Evolutionary conservation across 176 grass and related monocot genomes (phyloP).

Genomic region (Areca catechu): DNA sequence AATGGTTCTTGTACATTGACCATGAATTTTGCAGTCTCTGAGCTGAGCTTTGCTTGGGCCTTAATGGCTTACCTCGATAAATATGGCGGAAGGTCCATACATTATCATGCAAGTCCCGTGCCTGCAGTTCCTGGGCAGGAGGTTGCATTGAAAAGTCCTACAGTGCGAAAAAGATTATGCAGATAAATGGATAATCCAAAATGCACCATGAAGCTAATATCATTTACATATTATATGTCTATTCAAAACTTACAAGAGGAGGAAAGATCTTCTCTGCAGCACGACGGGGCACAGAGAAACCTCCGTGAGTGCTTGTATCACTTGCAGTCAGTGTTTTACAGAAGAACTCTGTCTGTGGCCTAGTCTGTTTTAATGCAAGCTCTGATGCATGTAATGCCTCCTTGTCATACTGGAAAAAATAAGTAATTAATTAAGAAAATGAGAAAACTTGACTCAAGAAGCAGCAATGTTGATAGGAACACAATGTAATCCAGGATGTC

Average conservation of each 20-base stretch:
- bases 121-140: conserved; percentile 67
- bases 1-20: too few relatives aligned
- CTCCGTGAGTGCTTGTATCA: conserved; percentile 87
- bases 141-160: conserved; percentile 70
- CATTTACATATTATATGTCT: too few relatives aligned
- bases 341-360: conserved; percentile 55
- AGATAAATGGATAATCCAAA: conserved; percentile 7
- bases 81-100: conserved; percentile 77
- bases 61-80: conserved; percentile 35
- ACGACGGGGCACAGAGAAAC: conserved; percentile 70
- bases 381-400: conserved; percentile 50
- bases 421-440: too few relatives aligned
- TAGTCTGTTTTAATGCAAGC: conserved; percentile 46
- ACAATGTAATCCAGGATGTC: too few relatives aligned
- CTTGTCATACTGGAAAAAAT: conserved; percentile 52
- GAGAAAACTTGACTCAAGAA: neutral
- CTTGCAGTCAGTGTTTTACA: conserved; percentile 80
- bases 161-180: neutral
- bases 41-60: too few relatives aligned
- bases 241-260: conserved; percentile 39
- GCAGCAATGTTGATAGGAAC: too few relatives aligned
- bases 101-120: conserved; percentile 54
- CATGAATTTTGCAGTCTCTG: too few relatives aligned
- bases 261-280: conserved; percentile 64
- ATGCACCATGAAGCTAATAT: too few relatives aligned